Evolutionary conservation across 345 rosid genomes (phyloP).

Genomic region (Lepidium aucheri): DNA sequence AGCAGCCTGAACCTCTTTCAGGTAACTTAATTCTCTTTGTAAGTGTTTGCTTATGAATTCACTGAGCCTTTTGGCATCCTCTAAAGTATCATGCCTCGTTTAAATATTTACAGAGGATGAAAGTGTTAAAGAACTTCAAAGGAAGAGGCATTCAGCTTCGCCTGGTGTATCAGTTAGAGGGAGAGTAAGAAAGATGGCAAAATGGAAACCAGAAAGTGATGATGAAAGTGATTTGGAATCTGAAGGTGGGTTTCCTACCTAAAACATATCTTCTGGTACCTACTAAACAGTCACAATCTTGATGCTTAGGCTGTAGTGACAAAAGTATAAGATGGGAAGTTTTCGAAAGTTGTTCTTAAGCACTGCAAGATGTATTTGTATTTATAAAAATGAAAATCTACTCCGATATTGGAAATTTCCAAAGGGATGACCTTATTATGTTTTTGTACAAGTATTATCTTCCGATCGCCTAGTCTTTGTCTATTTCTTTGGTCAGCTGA

Average conservation of each 20-base stretch:
- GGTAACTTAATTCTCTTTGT: constrained; percentile 34
- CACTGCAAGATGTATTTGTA: background rate
- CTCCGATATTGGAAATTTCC: background rate
- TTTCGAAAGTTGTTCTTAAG: background rate
- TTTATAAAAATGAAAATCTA: background rate
- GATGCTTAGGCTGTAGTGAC: constrained; percentile 11
- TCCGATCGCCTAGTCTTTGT: constrained; percentile 2
- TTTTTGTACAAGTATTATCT: background rate
- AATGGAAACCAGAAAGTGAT: constrained; percentile 79
- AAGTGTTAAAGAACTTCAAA: constrained; percentile 72
- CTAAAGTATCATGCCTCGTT: constrained; percentile 9
- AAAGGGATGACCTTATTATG: background rate
- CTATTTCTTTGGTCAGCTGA: background rate
- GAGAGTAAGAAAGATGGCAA: constrained; percentile 91
- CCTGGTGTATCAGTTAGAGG: constrained; percentile 87
- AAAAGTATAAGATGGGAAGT: background rate
- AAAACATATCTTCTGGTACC: background rate
- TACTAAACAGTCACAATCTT: background rate
- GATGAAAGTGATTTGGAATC: constrained; percentile 78
- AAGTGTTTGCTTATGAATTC: background rate
- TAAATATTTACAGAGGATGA: constrained; percentile 60
- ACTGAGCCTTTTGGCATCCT: background rate
- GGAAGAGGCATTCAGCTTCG: constrained; percentile 87
- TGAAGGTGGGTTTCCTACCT: constrained; percentile 52
- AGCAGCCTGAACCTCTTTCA: constrained; percentile 78